A percentile compares a stretch with the other conserved stretches of the same genome.
These are phyloP conservation scores for Yarrowia galli DNA, from an alignment of 1,139 yeast genomes.

Conservation along the genomic window DNA sequence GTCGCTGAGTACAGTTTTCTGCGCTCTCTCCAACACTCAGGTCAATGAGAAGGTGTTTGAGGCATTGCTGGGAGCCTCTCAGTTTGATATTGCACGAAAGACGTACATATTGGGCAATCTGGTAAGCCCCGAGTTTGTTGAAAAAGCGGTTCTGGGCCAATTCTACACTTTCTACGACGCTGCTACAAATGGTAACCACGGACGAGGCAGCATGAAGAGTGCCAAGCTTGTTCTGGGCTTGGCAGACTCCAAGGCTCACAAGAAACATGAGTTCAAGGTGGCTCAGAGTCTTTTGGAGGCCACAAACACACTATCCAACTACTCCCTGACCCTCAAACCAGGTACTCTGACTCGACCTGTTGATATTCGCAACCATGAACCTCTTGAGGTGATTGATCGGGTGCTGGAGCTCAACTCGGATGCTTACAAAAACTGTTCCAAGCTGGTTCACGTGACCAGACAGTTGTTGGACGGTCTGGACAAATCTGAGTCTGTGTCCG, in stretches of 20 bases:
- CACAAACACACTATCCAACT: slow-evolving; percentile 47
- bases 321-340: slow-evolving; percentile 47
- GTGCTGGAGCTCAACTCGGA: slow-evolving; percentile 48
- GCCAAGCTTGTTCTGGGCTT: slow-evolving; percentile 47
- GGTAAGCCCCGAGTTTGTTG: slow-evolving; percentile 90
- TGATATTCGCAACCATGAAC: slow-evolving; percentile 45
- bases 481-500: slow-evolving; percentile 40
- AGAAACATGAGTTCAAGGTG: slow-evolving; percentile 40
- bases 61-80: slow-evolving; percentile 91
- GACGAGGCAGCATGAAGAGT: slow-evolving; percentile 48
- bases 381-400: slow-evolving; percentile 47
- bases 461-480: slow-evolving; percentile 43
- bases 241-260: slow-evolving; percentile 19
- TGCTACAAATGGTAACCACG: slow-evolving; percentile 49
- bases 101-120: slow-evolving; percentile 93
- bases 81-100: slow-evolving; percentile 95
- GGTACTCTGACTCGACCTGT: slow-evolving; percentile 48
- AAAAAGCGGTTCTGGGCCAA: slow-evolving; percentile 65
- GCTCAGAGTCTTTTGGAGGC: slow-evolving; percentile 47
- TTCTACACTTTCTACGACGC: slow-evolving; percentile 47
- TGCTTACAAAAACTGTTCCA: slow-evolving; percentile 47
- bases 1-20: slow-evolving; percentile 70
- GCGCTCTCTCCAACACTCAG: slow-evolving; percentile 85
- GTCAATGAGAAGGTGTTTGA: slow-evolving; percentile 88
- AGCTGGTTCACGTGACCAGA: slow-evolving; percentile 45